Evolutionary conservation across 139 green algal genomes (phyloP), one percentile per base, ranked within the genome.

Genomic region (Coelastrella sp.): DNA sequence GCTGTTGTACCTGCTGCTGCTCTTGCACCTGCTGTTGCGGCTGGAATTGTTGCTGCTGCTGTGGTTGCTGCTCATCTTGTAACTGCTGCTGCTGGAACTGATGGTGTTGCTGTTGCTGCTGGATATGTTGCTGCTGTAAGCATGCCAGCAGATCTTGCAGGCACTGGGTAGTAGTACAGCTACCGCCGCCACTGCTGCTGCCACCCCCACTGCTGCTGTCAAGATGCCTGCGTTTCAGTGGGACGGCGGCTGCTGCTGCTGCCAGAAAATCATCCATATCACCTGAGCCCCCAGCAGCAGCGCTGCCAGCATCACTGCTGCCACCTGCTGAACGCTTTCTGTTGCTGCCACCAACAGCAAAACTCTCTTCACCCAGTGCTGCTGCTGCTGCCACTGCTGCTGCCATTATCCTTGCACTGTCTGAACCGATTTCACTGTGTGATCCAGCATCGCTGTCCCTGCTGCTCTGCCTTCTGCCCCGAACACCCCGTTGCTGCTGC

Each of bases 381-480:
- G 68, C 87, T 88, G 82, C 59, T 88, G 72, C 57, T 78, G 35
- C 60, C 75, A 75, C 59, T 80, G 76, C 22, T 66, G 85, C 58
- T 90, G 74, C 89, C 91, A 75, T 85, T 86, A 88, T 59, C 84
- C 15, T 87, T 70, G 25, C 90, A 88, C 68, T 82, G 88, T 56
- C 58, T 89, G 85, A 10, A 61, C 35, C 20, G 17, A 74, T 59
- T n/a, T 81, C 68, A 84, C 76, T n/a, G 59, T 91, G 63, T 73
- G 11, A 56, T 70, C 85, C 79, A 89, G 84, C 70, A 89, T 66
- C 74, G 15, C 83, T 87, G 61, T n/a, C 9, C 20, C 60, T 87
- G 25, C 83, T 88, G 60, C 82, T 88, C 25, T 58, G 9, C 59
- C 27, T 66, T 9, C 63, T 75, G 24, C 22, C 8, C 12, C 15